Evolutionary conservation across 164 flowering plant species (phyloP).

Genomic region (Macadamia tetraphylla): DNA sequence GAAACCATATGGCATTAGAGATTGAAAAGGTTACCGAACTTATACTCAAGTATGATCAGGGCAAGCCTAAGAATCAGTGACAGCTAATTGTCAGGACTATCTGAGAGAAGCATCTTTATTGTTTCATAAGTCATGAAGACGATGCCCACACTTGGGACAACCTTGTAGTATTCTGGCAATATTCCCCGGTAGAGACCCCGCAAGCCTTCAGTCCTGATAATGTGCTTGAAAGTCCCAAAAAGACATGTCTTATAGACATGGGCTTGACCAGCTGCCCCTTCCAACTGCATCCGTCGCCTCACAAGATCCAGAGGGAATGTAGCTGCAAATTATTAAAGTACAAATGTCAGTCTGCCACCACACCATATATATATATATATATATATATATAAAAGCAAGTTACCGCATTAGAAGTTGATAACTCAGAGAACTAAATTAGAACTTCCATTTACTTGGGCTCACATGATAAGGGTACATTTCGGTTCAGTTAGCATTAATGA

Average conservation of each 20-base stretch:
- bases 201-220: constrained; percentile 54
- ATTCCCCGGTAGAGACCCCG: constrained; percentile 76
- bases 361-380: no score
- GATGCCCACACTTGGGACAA: constrained; percentile 80
- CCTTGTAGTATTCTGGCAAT: constrained; percentile 82
- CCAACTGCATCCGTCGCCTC: constrained; percentile 81
- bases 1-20: background rate
- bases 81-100: constrained; percentile 7
- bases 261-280: constrained; percentile 78
- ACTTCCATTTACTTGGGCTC: no score
- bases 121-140: constrained; percentile 81
- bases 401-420: no score
- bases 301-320: constrained; percentile 76
- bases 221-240: constrained; percentile 61
- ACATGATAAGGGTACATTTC: no score
- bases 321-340: background rate
- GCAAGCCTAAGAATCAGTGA: background rate
- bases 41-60: background rate
- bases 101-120: constrained; percentile 52
- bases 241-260: constrained; percentile 60
- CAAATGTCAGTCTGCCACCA: background rate
- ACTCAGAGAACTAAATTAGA: no score
- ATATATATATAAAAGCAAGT: no score
- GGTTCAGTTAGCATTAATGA: no score
- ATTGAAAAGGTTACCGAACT: background rate